A percentile compares a stretch with the other conserved stretches of the same genome.
Conservation (phyloP, 805 yeast species). For the Ogataea wickerhamii region DNA sequence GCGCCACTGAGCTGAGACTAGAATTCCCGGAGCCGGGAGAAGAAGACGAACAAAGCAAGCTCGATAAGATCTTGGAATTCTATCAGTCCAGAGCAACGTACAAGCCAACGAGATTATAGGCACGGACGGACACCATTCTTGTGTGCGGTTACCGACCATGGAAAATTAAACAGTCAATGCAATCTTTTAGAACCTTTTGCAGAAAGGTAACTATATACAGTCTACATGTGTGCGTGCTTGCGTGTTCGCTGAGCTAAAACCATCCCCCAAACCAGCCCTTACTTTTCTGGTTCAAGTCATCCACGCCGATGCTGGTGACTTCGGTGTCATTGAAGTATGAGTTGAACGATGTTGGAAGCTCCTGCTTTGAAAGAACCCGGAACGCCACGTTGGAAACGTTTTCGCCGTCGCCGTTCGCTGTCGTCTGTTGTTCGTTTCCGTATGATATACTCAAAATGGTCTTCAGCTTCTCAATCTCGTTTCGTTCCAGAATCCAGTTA, state of each 20-base stretch:
- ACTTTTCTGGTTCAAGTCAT: slow-evolving; percentile 23
- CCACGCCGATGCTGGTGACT: slow-evolving; percentile 25
- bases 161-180: no score
- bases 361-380: slow-evolving; percentile 19
- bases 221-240: slow-evolving; percentile 2
- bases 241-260: no score
- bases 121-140: no score
- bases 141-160: no score
- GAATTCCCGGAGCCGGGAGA: slow-evolving; percentile 28
- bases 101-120: slow-evolving; percentile 22
- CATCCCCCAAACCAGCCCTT: slow-evolving; percentile 27
- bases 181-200: background rate
- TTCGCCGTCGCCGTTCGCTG: slow-evolving; percentile 22
- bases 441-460: slow-evolving; percentile 45
- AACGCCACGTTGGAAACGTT: slow-evolving; percentile 24
- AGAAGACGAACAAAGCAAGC: slow-evolving; percentile 18
- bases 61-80: slow-evolving; percentile 18
- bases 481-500: slow-evolving; percentile 75
- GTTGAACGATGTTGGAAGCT: slow-evolving; percentile 29
- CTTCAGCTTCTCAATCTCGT: slow-evolving; percentile 53
- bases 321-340: slow-evolving; percentile 25
- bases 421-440: slow-evolving; percentile 13
- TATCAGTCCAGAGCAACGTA: slow-evolving; percentile 19
- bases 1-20: slow-evolving; percentile 11
- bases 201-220: slow-evolving; percentile 1